A percentile compares a stretch with the other conserved stretches of the same genome.
Evolutionary conservation across 495 filamentous ascomycete species (phyloP).

Genomic region (Barbatosphaeria neglecta): DNA sequence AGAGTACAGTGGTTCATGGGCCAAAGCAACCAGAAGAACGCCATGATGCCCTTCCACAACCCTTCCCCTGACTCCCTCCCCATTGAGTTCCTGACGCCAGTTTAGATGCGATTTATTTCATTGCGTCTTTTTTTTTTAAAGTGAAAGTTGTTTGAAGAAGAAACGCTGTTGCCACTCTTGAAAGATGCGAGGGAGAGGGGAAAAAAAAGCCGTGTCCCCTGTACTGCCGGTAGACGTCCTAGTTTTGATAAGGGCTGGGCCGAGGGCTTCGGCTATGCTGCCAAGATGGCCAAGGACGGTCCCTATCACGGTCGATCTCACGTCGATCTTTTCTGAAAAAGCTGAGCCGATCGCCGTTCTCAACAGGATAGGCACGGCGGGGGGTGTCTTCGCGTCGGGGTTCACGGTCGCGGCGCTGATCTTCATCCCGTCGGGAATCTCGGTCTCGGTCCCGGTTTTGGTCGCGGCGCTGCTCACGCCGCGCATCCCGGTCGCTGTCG

Average conservation of each 20-base stretch:
- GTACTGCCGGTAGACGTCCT: too few species aligned
- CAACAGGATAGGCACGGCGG: background rate
- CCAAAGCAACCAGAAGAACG: too few species aligned
- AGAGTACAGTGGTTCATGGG: too few species aligned
- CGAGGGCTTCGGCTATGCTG: background rate
- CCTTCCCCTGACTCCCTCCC: too few species aligned
- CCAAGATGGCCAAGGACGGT: background rate
- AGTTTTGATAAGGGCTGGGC: background rate
- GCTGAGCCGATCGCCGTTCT: slow-evolving; percentile 1
- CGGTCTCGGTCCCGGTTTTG: background rate
- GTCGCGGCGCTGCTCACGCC: background rate
- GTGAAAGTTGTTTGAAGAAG: too few species aligned
- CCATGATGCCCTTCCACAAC: too few species aligned
- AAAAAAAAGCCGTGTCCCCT: too few species aligned
- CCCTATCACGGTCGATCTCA: background rate
- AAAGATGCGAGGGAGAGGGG: too few species aligned
- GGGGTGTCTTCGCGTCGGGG: background rate
- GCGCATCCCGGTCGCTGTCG: background rate
- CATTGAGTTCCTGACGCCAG: too few species aligned
- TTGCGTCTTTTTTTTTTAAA: too few species aligned
- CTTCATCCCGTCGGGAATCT: background rate
- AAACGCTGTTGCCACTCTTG: too few species aligned
- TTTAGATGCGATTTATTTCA: too few species aligned
- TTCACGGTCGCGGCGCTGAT: background rate
- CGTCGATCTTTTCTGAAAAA: background rate